These are phyloP conservation scores for Xerophyta viscosa DNA, from an alignment of 106 monocot genomes.

Conservation along the genomic window DNA sequence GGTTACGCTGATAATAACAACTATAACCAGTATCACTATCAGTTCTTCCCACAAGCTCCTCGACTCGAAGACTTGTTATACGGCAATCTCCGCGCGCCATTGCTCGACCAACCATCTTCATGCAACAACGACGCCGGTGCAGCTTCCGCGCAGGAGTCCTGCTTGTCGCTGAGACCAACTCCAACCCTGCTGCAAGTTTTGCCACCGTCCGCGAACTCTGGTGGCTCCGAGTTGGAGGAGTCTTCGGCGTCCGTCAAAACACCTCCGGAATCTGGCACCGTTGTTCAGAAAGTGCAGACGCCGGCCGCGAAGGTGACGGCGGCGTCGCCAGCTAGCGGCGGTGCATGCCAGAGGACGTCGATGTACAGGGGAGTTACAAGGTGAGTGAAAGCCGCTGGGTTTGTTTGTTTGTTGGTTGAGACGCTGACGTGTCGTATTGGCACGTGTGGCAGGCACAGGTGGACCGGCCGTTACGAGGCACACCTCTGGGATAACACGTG, in stretches of 20 bases:
- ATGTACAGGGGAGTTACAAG: constrained; percentile 44
- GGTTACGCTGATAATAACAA: neutral
- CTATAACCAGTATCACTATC: neutral
- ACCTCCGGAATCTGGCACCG: neutral
- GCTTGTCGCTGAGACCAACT: no score
- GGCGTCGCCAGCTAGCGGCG: neutral
- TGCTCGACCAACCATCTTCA: constrained; percentile 1
- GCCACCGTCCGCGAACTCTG: constrained; percentile 1
- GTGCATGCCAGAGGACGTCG: constrained; percentile 34
- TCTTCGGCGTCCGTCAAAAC: no score
- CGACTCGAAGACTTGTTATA: constrained; percentile 42
- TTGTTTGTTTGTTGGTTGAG: neutral
- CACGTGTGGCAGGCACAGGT: constrained; percentile 30
- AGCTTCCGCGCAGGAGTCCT: no score
- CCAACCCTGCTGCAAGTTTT: neutral
- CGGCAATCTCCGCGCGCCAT: no score
- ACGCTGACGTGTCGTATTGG: constrained; percentile 1
- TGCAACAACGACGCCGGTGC: neutral
- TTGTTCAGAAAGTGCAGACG: constrained; percentile 1
- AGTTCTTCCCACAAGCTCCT: constrained; percentile 3
- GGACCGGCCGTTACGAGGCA: constrained; percentile 46
- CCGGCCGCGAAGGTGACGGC: constrained; percentile 8
- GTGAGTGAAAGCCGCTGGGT: constrained; percentile 4
- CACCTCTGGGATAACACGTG: constrained; percentile 56
- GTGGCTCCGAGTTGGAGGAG: neutral